Conservation (phyloP, 305 asterid species). For the Petunia hybrid region DNA sequence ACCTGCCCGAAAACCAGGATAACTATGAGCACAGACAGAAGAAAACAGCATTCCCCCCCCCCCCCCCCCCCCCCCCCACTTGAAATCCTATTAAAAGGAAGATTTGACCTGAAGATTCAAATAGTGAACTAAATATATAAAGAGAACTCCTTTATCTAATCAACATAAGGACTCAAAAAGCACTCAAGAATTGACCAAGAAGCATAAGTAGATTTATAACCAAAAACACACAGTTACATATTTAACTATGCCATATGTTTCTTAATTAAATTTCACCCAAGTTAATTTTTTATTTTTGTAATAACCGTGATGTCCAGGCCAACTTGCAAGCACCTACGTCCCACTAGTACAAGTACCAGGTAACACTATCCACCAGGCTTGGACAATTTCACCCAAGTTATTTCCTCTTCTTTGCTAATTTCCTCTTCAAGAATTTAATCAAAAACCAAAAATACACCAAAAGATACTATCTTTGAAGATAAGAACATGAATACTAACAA, state of each 20-base stretch:
- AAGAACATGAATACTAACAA: neutral
- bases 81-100: neutral
- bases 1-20: slow-evolving; percentile 49
- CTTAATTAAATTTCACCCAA: neutral
- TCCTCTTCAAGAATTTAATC: neutral
- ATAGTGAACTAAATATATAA: neutral
- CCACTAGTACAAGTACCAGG: too few species aligned
- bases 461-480: neutral
- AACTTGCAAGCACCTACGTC: too few species aligned
- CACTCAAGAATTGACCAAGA: neutral
- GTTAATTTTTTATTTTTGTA: neutral
- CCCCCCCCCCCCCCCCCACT: neutral
- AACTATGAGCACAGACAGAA: neutral
- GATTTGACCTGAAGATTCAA: neutral
- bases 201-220: neutral
- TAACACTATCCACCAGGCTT: too few species aligned
- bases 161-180: neutral
- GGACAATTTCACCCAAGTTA: neutral
- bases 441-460: neutral
- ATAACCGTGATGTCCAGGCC: too few species aligned
- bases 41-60: neutral
- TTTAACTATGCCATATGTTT: neutral
- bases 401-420: neutral
- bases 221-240: neutral
- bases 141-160: neutral